These are phyloP conservation scores for Clonostachys chloroleuca DNA, from an alignment of 2,329 filamentous ascomycete genomes.

Conservation along the genomic window DNA sequence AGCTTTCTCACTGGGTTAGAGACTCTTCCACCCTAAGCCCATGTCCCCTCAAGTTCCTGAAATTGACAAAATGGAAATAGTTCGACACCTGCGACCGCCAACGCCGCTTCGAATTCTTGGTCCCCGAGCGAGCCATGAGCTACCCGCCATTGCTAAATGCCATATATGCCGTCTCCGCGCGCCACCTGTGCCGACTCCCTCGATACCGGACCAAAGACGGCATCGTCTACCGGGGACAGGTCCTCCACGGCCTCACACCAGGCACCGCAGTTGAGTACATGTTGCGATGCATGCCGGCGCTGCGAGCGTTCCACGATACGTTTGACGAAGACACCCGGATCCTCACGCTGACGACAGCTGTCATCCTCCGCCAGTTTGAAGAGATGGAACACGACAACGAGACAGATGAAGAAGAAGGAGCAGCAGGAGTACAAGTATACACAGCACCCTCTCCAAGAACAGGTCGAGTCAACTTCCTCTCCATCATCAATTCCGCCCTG, in stretches of 20 bases:
- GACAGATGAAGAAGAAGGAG: not conserved
- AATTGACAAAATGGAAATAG: not conserved
- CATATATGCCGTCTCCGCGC: slow-evolving; percentile 30
- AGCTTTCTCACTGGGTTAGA: slow-evolving; percentile 3
- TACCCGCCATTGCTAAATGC: slow-evolving; percentile 29
- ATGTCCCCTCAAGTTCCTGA: too few relatives aligned
- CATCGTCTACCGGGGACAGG: slow-evolving; percentile 7
- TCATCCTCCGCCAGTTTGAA: slow-evolving; percentile 31
- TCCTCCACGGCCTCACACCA: slow-evolving; percentile 12
- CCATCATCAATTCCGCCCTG: slow-evolving; percentile 32
- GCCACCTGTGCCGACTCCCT: slow-evolving; percentile 25
- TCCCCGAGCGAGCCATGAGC: slow-evolving; percentile 22
- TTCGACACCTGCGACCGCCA: not conserved
- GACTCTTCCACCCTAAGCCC: not conserved
- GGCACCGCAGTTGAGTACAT: slow-evolving; percentile 33
- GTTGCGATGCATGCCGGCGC: slow-evolving; percentile 28
- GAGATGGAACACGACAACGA: slow-evolving; percentile 32
- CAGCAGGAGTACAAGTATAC: not conserved
- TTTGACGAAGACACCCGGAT: slow-evolving; percentile 30
- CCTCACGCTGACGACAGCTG: slow-evolving; percentile 30
- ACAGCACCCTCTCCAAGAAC: not conserved
- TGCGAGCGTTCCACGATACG: slow-evolving; percentile 27
- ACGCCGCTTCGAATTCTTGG: slow-evolving; percentile 30
- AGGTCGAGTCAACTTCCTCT: slow-evolving; percentile 26
- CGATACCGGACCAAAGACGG: slow-evolving; percentile 26